Conservation (phyloP, 805 yeast species). For the Saccharomycopsis javanensis region DNA sequence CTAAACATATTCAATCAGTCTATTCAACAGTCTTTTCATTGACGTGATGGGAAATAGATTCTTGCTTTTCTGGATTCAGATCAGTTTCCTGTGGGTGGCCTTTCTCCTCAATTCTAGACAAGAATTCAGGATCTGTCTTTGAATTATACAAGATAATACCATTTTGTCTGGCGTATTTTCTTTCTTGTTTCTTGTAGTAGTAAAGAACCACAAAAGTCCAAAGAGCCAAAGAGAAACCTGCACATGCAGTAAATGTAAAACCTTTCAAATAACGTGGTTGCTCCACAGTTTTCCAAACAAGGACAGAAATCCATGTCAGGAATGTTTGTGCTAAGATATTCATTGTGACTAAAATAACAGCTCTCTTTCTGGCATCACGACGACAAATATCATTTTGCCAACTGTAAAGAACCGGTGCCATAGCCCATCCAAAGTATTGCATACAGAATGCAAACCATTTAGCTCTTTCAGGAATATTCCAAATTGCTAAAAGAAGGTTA, state of each 20-base stretch:
- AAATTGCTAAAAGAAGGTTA: slow-evolving; percentile 44
- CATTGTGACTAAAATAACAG: slow-evolving; percentile 47
- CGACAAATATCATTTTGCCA: slow-evolving; percentile 51
- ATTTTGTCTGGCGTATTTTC: slow-evolving; percentile 27
- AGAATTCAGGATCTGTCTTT: slow-evolving; percentile 7
- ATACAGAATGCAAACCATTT: slow-evolving; percentile 58
- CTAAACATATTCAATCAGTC: background rate
- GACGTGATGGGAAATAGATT: background rate
- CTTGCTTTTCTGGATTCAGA: background rate
- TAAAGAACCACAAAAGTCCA: slow-evolving; percentile 26
- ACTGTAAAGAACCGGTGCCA: slow-evolving; percentile 52
- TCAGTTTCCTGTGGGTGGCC: background rate
- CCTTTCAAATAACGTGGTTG: slow-evolving; percentile 50
- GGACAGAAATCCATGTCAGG: slow-evolving; percentile 27
- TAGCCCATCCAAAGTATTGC: slow-evolving; percentile 54
- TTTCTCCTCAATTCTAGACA: slow-evolving; percentile 1
- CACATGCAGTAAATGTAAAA: slow-evolving; percentile 36
- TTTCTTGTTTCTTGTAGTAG: slow-evolving; percentile 33
- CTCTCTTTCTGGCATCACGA: slow-evolving; percentile 44
- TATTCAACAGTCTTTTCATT: background rate
- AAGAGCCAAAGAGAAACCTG: slow-evolving; percentile 26
- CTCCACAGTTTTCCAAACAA: slow-evolving; percentile 37
- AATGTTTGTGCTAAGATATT: slow-evolving; percentile 40
- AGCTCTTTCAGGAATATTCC: slow-evolving; percentile 48
- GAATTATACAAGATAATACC: slow-evolving; percentile 25